Evolutionary conservation across 805 yeast species (phyloP).

Genomic region (Schwanniomyces yamadae): DNA sequence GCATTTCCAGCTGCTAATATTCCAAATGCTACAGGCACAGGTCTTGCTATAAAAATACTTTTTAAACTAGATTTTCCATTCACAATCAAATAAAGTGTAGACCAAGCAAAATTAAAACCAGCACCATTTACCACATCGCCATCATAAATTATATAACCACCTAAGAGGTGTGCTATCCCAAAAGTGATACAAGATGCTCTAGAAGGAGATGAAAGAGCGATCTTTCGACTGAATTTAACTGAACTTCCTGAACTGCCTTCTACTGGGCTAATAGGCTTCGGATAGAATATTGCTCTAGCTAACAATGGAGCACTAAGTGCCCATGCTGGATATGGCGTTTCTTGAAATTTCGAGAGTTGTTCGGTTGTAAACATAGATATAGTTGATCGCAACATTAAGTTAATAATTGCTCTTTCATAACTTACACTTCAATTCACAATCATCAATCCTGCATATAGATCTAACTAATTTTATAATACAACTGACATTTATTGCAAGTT

Average conservation of each 20-base stretch:
- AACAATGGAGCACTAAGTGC: conserved; percentile 14
- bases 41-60: conserved; percentile 53
- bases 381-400: no score
- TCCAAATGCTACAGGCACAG: conserved; percentile 61
- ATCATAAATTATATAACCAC: conserved; percentile 74
- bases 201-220: conserved; percentile 33
- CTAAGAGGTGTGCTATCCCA: conserved; percentile 61
- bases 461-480: no score
- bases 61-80: conserved; percentile 61
- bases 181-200: conserved; percentile 49
- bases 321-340: conserved; percentile 24
- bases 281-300: conserved; percentile 12
- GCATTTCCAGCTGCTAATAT: conserved; percentile 62
- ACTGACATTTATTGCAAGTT: conserved; percentile 8
- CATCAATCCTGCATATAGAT: conserved; percentile 1
- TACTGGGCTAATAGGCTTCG: conserved; percentile 13
- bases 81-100: conserved; percentile 66
- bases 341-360: conserved; percentile 1
- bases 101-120: conserved; percentile 83
- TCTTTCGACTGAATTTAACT: conserved; percentile 15
- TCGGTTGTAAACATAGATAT: no score
- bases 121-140: conserved; percentile 77
- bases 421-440: no score
- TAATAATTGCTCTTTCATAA: no score
- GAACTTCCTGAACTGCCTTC: conserved; percentile 20